Base-by-base conservation (phyloP, 2,329 filamentous ascomycete species). In the Penicillium sp. region DNA sequence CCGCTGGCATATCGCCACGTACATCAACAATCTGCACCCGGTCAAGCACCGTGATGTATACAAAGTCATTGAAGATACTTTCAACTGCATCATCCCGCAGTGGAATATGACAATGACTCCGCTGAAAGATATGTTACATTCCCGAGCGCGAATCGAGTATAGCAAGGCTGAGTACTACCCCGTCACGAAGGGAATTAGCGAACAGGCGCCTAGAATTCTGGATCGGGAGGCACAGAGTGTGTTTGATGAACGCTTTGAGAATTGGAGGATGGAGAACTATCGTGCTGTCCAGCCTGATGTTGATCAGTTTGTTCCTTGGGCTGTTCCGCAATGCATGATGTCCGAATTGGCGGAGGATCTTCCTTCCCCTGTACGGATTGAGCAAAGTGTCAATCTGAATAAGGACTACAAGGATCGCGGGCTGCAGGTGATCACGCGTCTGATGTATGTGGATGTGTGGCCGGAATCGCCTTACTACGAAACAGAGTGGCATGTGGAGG, bases 391-490 rank as follows among this genome's bases (percentile, higher is more conserved):
- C 33, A 61, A 70, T n/a, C 63, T 76, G n/a, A 64, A 62, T 29
- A 56, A 68, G 9, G 63, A 75, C n/a, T 81, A 77, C 57, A 62
- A 68, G 9, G 64, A 76, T 1, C 67, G 70, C 6, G 80, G 81
- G 2, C 65, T 89, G 3, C 86, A 90, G 63, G 70, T 89, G 35
- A 85, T 89, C 49, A 80, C 88, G 31, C 88, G 88, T 65, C 75
- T 90, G 61, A 79, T 84, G 1, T 82, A 79, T 35, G 82, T 88
- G 50, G 77, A 86, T 43, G 75, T 88, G 1, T 84, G 80, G 0
- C 86, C 86, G 0, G 81, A 84, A 19, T 79, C 84, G 2, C 82
- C 86, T 0, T 65, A 66, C 0, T 88, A 85, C 60, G 69, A 73
- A 0, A 81, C 81, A 16, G 62, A 67, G 5, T 77, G 73, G 73